A percentile compares a stretch with the other conserved stretches of the same genome.
Conservation (phyloP, 768 basidiomycete genomes). For the Dentipellis sp. region DNA sequence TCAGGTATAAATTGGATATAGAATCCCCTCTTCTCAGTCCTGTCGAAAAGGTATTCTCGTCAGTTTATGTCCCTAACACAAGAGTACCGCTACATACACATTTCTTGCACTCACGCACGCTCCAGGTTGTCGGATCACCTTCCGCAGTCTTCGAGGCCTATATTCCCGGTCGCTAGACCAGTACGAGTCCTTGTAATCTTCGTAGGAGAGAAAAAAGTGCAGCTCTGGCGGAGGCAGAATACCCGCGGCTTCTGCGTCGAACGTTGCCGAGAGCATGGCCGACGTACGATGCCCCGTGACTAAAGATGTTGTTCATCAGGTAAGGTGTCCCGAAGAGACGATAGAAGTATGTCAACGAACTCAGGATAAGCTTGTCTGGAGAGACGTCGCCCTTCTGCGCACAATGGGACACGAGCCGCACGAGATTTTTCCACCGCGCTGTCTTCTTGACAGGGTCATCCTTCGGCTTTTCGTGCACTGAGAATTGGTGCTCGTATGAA, state of each 20-base stretch:
- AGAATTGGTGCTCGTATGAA: constrained; percentile 5
- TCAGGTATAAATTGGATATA: constrained; percentile 8
- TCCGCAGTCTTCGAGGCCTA: not conserved
- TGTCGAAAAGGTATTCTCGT: not conserved
- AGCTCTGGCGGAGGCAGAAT: constrained; percentile 1
- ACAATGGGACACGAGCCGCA: not conserved
- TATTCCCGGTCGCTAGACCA: constrained; percentile 1
- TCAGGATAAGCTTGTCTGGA: constrained; percentile 5
- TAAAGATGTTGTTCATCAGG: not conserved
- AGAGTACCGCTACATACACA: not conserved
- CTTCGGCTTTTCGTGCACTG: constrained; percentile 2
- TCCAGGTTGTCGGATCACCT: not conserved
- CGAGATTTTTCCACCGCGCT: constrained; percentile 1
- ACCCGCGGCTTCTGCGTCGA: not conserved
- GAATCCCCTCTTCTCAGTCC: constrained; percentile 4
- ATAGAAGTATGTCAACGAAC: not conserved
- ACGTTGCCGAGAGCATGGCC: not conserved
- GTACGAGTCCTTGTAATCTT: constrained; percentile 4
- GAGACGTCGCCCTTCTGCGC: not conserved
- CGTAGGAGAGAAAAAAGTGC: constrained; percentile 8
- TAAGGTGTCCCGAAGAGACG: not conserved
- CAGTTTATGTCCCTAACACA: not conserved
- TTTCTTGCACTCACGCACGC: not conserved
- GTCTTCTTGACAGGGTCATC: constrained; percentile 4
- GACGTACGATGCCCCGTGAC: constrained; percentile 7